Percentiles rank a stretch among this genome's conserved stretches.
Evolutionary conservation across 306 rosid species (phyloP).

Genomic region (Rubus parviflorus): DNA sequence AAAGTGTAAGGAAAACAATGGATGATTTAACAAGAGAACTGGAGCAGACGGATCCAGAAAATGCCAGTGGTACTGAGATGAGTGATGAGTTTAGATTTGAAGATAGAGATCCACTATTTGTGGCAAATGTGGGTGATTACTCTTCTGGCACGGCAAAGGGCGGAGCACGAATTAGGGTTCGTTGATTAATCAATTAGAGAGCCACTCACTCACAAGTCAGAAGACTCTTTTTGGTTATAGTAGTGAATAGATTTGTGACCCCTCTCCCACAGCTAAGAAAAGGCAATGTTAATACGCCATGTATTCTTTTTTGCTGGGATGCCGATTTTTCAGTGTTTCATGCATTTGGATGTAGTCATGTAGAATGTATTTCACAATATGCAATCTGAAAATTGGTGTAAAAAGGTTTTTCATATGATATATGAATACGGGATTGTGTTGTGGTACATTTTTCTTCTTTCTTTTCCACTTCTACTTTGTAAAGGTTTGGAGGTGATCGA

Average conservation of each 20-base stretch:
- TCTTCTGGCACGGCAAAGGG: slow-evolving; percentile 70
- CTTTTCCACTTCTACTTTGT: background rate
- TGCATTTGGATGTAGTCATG: slow-evolving; percentile 23
- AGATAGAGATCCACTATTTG: slow-evolving; percentile 91
- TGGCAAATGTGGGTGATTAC: slow-evolving; percentile 92
- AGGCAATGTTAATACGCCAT: background rate
- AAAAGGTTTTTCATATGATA: slow-evolving; percentile 9
- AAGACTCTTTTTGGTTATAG: slow-evolving; percentile 16
- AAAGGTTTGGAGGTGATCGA: background rate
- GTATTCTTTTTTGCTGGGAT: background rate
- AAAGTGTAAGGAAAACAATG: slow-evolving; percentile 79
- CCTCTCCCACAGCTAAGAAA: background rate
- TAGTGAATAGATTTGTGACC: background rate
- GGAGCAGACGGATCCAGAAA: slow-evolving; percentile 71
- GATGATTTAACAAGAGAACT: slow-evolving; percentile 78
- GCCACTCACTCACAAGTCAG: slow-evolving; percentile 23
- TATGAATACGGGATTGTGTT: background rate
- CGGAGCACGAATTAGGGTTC: slow-evolving; percentile 56
- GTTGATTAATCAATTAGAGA: slow-evolving; percentile 52
- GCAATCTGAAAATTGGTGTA: slow-evolving; percentile 28
- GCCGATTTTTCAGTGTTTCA: background rate
- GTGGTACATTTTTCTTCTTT: too few relatives aligned
- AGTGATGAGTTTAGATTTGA: slow-evolving; percentile 42
- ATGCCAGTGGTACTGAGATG: slow-evolving; percentile 26
- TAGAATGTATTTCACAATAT: slow-evolving; percentile 23